Evolutionary conservation across 2,329 filamentous ascomycete species (phyloP).

Genomic region (Phialemoniopsis sp.): DNA sequence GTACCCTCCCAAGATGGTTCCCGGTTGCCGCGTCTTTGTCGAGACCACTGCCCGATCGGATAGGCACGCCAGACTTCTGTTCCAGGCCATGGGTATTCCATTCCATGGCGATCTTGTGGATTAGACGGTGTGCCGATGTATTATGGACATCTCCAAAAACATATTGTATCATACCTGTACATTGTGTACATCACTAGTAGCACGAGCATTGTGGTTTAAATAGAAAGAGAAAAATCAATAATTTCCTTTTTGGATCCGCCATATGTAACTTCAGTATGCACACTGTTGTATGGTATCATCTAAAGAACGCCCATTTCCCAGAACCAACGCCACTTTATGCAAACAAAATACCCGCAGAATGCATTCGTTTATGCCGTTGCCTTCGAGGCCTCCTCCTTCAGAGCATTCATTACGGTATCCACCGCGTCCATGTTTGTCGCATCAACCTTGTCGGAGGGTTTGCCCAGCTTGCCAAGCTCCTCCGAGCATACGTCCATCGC

Average conservation of each 20-base stretch:
- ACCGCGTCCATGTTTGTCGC: constrained; percentile 84
- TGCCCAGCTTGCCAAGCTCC: constrained; percentile 54
- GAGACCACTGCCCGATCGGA: constrained; percentile 84
- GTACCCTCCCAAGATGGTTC: constrained; percentile 68
- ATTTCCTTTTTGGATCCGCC: too few species aligned
- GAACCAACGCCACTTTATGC: too few species aligned
- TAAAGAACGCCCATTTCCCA: neutral
- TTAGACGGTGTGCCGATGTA: constrained; percentile 7
- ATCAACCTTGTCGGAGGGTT: constrained; percentile 55
- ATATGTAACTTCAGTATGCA: neutral
- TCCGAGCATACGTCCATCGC: constrained; percentile 66
- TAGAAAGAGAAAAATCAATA: too few species aligned
- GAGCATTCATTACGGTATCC: constrained; percentile 65
- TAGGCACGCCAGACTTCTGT: constrained; percentile 74
- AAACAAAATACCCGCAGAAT: constrained; percentile 4
- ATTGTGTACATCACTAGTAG: constrained; percentile 2
- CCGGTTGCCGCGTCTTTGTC: constrained; percentile 77
- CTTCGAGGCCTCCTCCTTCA: constrained; percentile 46
- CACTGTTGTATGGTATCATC: constrained; percentile 4
- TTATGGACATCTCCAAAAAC: neutral
- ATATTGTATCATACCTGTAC: constrained; percentile 6
- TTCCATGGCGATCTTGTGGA: constrained; percentile 58
- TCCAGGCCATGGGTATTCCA: constrained; percentile 69
- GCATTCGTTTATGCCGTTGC: constrained; percentile 24
- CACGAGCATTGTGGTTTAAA: constrained; percentile 8